Evolutionary conservation across 305 asterid genomes (phyloP).

Genomic region (Fraxinus ornus): DNA sequence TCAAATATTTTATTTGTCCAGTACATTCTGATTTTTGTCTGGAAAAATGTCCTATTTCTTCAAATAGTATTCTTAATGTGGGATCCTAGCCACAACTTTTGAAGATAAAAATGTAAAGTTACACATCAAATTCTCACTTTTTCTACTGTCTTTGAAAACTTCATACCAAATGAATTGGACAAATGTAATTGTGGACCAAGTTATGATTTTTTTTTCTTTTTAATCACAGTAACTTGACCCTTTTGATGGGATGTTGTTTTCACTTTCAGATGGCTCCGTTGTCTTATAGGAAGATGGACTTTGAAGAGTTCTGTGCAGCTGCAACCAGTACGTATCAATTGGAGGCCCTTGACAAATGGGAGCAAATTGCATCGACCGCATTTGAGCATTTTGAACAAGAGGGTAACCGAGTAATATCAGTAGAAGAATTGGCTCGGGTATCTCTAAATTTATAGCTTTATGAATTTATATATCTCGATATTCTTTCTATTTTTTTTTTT

Average conservation of each 20-base stretch:
- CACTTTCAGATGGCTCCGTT: conserved; percentile 68
- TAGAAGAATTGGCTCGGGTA: conserved; percentile 92
- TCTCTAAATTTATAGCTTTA: neutral
- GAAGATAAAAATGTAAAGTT: neutral
- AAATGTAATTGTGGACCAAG: neutral
- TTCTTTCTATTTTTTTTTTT: neutral
- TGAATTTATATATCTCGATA: neutral
- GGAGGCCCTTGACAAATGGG: conserved; percentile 87
- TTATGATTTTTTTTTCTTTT: neutral
- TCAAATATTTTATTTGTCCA: neutral
- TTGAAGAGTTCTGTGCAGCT: conserved; percentile 92
- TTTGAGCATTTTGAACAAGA: conserved; percentile 73
- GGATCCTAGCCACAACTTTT: neutral
- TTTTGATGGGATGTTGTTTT: neutral
- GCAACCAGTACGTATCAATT: conserved; percentile 84
- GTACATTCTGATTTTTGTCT: neutral
- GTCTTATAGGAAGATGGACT: conserved; percentile 69
- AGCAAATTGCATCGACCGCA: conserved; percentile 69
- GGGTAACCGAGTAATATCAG: conserved; percentile 78
- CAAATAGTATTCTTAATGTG: neutral
- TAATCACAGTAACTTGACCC: neutral
- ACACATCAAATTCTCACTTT: neutral
- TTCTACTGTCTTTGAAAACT: neutral
- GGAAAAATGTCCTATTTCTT: neutral
- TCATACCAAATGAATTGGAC: neutral